Conservation (phyloP, 441 rosid species). For the Euphorbia corollata region DNA sequence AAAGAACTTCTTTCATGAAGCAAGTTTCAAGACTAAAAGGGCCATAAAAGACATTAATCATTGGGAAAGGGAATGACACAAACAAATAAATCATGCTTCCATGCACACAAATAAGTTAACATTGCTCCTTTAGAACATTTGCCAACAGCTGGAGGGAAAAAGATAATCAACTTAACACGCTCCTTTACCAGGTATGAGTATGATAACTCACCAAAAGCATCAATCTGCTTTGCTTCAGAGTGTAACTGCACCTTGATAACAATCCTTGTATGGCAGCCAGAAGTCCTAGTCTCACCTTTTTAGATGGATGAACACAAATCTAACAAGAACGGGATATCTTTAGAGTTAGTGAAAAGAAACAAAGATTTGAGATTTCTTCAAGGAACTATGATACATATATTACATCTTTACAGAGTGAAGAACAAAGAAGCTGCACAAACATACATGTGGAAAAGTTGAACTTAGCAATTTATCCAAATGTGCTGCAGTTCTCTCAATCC, state of each 20-base stretch:
- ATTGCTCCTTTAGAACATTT: neutral
- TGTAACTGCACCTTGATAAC: conserved; percentile 51
- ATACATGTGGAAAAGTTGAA: conserved; percentile 79
- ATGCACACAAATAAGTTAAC: neutral
- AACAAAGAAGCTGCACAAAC: conserved; percentile 20
- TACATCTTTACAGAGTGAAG: conserved; percentile 14
- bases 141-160: neutral
- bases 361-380: neutral
- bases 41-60: neutral
- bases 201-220: conserved; percentile 65
- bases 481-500: conserved; percentile 66
- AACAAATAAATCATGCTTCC: neutral
- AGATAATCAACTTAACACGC: neutral
- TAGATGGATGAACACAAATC: conserved; percentile 76
- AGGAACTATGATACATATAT: neutral
- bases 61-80: neutral
- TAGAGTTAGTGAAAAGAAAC: neutral
- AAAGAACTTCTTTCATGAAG: neutral
- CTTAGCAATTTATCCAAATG: conserved; percentile 61
- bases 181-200: neutral
- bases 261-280: conserved; percentile 67
- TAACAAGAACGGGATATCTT: conserved; percentile 26
- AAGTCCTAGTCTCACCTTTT: conserved; percentile 62
- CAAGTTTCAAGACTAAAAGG: neutral
- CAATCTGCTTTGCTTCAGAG: conserved; percentile 57